Conservation (phyloP, 108 stramenopile species). For the Nitzschia palea region DNA sequence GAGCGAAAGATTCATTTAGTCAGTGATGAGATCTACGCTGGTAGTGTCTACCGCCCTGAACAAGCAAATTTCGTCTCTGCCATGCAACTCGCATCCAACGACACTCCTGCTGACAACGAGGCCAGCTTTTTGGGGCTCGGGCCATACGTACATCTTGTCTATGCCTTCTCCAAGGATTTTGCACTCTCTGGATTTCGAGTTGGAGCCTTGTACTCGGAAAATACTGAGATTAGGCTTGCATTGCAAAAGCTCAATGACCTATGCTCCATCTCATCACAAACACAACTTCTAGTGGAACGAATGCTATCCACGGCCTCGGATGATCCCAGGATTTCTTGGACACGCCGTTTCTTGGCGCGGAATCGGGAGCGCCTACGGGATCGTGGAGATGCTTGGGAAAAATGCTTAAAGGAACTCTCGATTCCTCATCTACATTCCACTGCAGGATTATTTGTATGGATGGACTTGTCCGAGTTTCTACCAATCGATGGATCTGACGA, state of each 20-base stretch:
- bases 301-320: slow-evolving; percentile 46
- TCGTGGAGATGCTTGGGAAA: slow-evolving; percentile 54
- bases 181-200: slow-evolving; percentile 82
- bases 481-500: slow-evolving; percentile 46
- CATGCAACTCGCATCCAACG: slow-evolving; percentile 49
- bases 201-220: slow-evolving; percentile 80
- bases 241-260: slow-evolving; percentile 85
- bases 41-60: slow-evolving; percentile 55
- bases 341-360: slow-evolving; percentile 48
- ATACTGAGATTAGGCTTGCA: slow-evolving; percentile 65
- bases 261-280: slow-evolving; percentile 78
- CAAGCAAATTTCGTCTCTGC: slow-evolving; percentile 58
- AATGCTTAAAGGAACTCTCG: slow-evolving; percentile 51
- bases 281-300: slow-evolving; percentile 69
- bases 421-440: slow-evolving; percentile 70
- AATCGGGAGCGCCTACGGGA: slow-evolving; percentile 54
- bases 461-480: slow-evolving; percentile 76
- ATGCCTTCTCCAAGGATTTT: slow-evolving; percentile 88
- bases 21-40: slow-evolving; percentile 89
- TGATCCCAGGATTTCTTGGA: slow-evolving; percentile 34
- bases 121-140: slow-evolving; percentile 55
- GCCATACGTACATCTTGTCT: slow-evolving; percentile 81
- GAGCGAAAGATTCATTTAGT: slow-evolving; percentile 78
- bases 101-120: slow-evolving; percentile 7
- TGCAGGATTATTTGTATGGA: slow-evolving; percentile 84